Percentiles rank a stretch among this genome's conserved stretches.
Conservation (phyloP, 202 grass and related monocot genomes). For the Dendrocalamus latiflorus region DNA sequence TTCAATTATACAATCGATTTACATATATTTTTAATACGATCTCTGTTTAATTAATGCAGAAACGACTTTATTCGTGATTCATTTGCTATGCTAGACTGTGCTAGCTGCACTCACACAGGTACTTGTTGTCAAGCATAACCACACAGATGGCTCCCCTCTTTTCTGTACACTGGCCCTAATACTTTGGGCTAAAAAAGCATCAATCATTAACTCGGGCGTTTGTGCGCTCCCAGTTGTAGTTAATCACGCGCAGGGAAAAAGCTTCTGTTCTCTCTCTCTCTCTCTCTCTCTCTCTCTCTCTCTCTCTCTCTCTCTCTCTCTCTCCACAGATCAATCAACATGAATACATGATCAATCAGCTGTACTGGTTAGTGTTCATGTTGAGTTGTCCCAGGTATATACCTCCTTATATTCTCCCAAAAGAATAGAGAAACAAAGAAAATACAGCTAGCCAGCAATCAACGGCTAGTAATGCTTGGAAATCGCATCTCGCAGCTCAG, state of each 20-base stretch:
- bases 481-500: neutral
- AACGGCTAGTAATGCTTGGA: neutral
- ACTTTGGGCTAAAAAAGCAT: constrained; percentile 21
- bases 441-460: neutral
- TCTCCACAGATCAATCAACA: neutral
- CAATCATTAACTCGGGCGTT: neutral
- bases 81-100: neutral
- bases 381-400: neutral
- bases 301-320: neutral
- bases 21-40: neutral
- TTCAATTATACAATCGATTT: no score
- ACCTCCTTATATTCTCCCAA: neutral
- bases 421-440: neutral
- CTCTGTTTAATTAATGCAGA: neutral
- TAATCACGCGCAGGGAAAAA: neutral
- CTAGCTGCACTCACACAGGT: neutral
- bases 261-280: neutral
- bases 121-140: neutral
- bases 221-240: neutral
- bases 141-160: neutral
- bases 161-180: neutral
- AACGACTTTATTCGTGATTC: neutral
- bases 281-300: no score
- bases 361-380: neutral
- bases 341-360: neutral